Evolutionary conservation across 345 rosid species (phyloP), one percentile per base, ranked within the genome.

Genomic region (Crucihimalaya himalaica): DNA sequence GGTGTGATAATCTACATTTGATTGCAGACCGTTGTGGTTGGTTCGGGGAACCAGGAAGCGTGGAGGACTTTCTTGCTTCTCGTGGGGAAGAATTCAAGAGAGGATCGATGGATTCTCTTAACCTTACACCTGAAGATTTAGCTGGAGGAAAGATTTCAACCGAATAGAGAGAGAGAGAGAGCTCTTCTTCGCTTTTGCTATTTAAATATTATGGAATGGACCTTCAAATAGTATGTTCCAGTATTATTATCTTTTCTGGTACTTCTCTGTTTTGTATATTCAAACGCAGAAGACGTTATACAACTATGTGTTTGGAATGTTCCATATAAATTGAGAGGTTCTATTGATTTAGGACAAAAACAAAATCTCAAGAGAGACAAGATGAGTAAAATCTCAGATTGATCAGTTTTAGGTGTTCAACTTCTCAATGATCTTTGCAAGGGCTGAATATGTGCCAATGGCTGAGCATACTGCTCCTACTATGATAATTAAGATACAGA

Each of bases 11-110:
- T 69, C 82, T 89, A 3, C 98, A 94, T 82, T 82, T 94, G 81
- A 91, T 91, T 48, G 88, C 97, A 1, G 97, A 91, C 76, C 91
- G 82, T 29, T 86, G 76, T 21, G 97, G 98, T 28, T 88, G 90
- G 97, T 94, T 94, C 32, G 98, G 98, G 34, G 83, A 89, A 70
- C 90, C 97, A 0, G 93, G 93, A 63, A 88, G 90, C 70, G 60
- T 94, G 4, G 97, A 94, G 82, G 96, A 94, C 20, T 80, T 87
- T 71, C 85, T 94, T 4, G 88, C 95, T 67, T 80, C 97, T 53
- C 92, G 83, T 0, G 98, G 96, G 20, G 97, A 94, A 81, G 89
- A 89, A 60, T 86, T 89, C 57, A 91, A 80, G 78, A 89, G 66
- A 71, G 98, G 88, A 51, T 89, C 97, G 4, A 72, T 62, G 46